A percentile compares a stretch with the other conserved stretches of the same genome.
Evolutionary conservation across 2,329 filamentous ascomycete genomes (phyloP).

Genomic region (Alternaria panax): DNA sequence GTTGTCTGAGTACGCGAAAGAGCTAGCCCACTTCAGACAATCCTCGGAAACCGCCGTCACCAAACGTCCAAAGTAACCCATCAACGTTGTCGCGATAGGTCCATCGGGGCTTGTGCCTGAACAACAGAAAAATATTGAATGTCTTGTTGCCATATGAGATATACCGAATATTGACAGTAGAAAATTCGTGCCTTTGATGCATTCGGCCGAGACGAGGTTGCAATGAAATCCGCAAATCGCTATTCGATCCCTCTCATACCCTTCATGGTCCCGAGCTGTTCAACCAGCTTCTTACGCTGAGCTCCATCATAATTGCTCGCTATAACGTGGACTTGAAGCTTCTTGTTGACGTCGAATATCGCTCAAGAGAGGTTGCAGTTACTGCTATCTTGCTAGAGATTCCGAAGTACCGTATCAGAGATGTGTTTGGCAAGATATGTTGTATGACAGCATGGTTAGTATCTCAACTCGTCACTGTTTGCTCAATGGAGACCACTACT

Average conservation of each 20-base stretch:
- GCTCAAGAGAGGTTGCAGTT: too few species aligned
- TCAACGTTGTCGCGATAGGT: not conserved
- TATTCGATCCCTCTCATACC: too few species aligned
- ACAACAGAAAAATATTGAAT: not conserved
- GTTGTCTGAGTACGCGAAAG: not conserved
- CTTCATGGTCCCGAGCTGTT: too few species aligned
- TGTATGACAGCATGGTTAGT: not conserved
- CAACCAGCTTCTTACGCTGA: not conserved
- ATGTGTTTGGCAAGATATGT: not conserved
- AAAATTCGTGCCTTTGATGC: not conserved
- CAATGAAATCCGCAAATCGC: not conserved
- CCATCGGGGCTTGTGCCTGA: not conserved
- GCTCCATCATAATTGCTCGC: not conserved
- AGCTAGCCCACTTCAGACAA: not conserved
- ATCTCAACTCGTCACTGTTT: not conserved
- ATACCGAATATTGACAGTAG: not conserved
- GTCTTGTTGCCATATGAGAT: not conserved
- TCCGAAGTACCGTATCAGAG: not conserved
- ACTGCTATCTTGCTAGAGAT: not conserved
- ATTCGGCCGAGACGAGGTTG: not conserved
- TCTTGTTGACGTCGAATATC: not conserved
- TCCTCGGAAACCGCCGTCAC: not conserved
- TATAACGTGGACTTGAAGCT: not conserved
- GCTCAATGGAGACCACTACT: not conserved
- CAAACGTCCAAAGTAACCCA: not conserved